Base-by-base conservation (phyloP, 371 early-diverging fungal species). In the Circinella umbellata region DNA sequence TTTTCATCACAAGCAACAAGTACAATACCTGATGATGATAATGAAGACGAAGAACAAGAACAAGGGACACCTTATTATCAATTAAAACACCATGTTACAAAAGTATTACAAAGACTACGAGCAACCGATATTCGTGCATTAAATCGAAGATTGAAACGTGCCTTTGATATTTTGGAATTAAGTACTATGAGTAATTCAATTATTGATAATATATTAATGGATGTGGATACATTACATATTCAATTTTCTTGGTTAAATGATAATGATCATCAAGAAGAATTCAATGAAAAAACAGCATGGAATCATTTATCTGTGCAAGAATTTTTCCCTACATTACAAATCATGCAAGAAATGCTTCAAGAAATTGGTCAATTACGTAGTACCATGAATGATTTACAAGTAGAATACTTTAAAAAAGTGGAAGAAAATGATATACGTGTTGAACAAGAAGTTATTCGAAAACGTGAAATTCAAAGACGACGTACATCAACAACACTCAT, bases 161-260 rank as follows among this genome's bases (percentile, higher is more conserved):
- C 86, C 4, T 93, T 93, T 80, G 92, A 93, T 73, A 85, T 93
- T 34, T 76, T 88, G 9, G 92, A 91, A 46, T 80, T 93, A 34
- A 87, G 88, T n/a, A 84, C 83, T 37, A 86, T 93, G 83, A 89
- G 90, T 66, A 90, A 93, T 66, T 89, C 89, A 20, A 89, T 92
- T 18, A 89, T 93, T 46, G 90, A 91, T 47, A 92, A 88, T 59
- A 85, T 91, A 37, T 61, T 84, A 17, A 75, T 83, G 0, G 93
- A 92, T 61, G 81, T 91, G n/a, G 80, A 80, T 46, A 78, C 69
- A 20, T 74, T 93, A 17, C 69, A 76, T 4, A 69, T 79, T 15
- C 78, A 86, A 4, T 91, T 90, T 72, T 36, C 77, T 47, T 86
- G 88, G 86, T 69, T 88, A 10, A 84, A 86, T 36, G 82, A 73